Evolutionary conservation across 2,329 filamentous ascomycete species (phyloP).

Genomic region (Iodosphaeria phyllophila): DNA sequence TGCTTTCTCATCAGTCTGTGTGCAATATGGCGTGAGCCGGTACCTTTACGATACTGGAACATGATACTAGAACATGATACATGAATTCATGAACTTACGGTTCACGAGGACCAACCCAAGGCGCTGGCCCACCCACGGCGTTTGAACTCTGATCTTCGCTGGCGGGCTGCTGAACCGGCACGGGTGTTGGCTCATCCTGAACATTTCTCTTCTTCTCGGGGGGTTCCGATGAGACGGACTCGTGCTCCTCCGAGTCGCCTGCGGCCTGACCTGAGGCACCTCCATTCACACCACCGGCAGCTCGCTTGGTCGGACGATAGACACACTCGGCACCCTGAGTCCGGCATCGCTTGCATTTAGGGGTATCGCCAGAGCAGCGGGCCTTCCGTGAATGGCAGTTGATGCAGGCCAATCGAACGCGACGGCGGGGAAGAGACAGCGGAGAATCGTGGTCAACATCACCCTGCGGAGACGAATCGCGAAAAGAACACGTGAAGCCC

Average conservation of each 20-base stretch:
- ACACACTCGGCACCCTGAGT: constrained; percentile 35
- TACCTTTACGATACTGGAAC: too few species aligned
- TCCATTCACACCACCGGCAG: constrained; percentile 9
- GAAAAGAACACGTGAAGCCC: constrained; percentile 37
- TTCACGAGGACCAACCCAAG: too few species aligned
- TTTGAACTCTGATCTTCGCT: constrained; percentile 5
- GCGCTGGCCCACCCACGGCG: too few species aligned
- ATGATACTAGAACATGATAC: too few species aligned
- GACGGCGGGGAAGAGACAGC: constrained; percentile 28
- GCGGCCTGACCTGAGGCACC: too few species aligned
- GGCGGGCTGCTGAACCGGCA: not conserved
- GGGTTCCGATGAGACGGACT: too few species aligned
- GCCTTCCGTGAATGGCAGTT: constrained; percentile 40
- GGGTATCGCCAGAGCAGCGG: constrained; percentile 36
- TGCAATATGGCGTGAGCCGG: too few species aligned
- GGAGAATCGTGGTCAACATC: constrained; percentile 17
- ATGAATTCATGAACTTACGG: too few species aligned
- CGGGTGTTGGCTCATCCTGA: constrained; percentile 8
- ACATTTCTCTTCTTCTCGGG: constrained; percentile 12
- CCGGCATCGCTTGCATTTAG: constrained; percentile 32
- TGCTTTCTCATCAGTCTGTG: too few species aligned
- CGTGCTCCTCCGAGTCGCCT: too few species aligned
- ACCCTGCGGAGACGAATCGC: constrained; percentile 21
- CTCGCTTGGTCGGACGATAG: constrained; percentile 22
- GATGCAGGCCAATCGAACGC: constrained; percentile 36